Conservation (phyloP, 2,329 filamentous ascomycete species). For the Xylariaceae sp. region DNA sequence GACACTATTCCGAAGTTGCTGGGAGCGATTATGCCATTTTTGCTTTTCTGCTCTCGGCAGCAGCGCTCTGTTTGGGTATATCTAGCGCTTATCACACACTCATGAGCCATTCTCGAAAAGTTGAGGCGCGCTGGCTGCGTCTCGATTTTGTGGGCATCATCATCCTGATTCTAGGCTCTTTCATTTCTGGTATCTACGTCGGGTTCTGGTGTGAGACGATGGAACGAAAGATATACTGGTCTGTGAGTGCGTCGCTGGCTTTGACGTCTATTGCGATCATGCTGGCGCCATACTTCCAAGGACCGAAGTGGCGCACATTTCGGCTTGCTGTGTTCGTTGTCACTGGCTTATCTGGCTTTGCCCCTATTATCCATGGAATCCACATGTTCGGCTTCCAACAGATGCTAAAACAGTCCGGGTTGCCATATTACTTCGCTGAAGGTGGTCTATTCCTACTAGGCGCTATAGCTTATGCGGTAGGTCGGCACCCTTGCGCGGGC, state of each 20-base stretch:
- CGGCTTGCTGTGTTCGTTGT: slow-evolving; percentile 35
- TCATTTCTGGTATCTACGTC: slow-evolving; percentile 62
- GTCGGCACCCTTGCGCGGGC: slow-evolving; percentile 4
- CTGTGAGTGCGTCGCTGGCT: slow-evolving; percentile 44
- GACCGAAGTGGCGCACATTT: slow-evolving; percentile 32
- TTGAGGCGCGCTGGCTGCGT: slow-evolving; percentile 60
- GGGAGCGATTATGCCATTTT: slow-evolving; percentile 51
- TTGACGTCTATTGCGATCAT: slow-evolving; percentile 32
- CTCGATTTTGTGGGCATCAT: slow-evolving; percentile 70
- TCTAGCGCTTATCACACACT: slow-evolving; percentile 62
- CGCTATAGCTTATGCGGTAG: slow-evolving; percentile 37
- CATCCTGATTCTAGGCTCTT: slow-evolving; percentile 62
- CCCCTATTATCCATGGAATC: slow-evolving; percentile 37
- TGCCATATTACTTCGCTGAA: slow-evolving; percentile 39
- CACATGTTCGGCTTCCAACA: slow-evolving; percentile 35
- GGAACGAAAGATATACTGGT: slow-evolving; percentile 57
- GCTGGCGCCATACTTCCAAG: slow-evolving; percentile 33
- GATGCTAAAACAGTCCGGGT: slow-evolving; percentile 36
- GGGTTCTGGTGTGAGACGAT: slow-evolving; percentile 53
- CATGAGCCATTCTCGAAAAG: slow-evolving; percentile 59
- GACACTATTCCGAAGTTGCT: slow-evolving; percentile 41
- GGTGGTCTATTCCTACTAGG: slow-evolving; percentile 36
- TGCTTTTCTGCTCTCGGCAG: slow-evolving; percentile 52
- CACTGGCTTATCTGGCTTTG: slow-evolving; percentile 36
- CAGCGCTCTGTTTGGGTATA: slow-evolving; percentile 47